A percentile compares a stretch with the other conserved stretches of the same genome.
These are phyloP conservation scores for Haplosporangium sp. DNA, from an alignment of 371 early-diverging fungal genomes.

Conservation along the genomic window DNA sequence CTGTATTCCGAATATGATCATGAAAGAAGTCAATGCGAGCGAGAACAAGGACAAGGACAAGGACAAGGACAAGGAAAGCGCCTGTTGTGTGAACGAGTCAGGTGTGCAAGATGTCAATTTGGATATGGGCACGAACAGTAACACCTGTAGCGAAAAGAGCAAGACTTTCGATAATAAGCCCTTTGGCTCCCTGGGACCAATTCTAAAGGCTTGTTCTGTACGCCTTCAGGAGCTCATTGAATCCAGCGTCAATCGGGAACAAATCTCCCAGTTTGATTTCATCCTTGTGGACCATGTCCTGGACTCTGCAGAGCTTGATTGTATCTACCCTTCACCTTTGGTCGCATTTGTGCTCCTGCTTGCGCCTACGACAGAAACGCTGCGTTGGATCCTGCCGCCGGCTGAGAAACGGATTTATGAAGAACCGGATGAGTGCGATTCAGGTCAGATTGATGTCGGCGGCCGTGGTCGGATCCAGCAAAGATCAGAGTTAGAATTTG, in stretches of 20 bases:
- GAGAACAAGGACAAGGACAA: no score
- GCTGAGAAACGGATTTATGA: slow-evolving; percentile 12
- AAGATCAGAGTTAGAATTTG: slow-evolving; percentile 17
- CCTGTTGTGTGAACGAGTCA: no score
- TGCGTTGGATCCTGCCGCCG: slow-evolving; percentile 45
- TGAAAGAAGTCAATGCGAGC: no score
- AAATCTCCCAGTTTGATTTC: slow-evolving; percentile 31
- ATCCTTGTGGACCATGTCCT: slow-evolving; percentile 49
- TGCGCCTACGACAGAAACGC: slow-evolving; percentile 39
- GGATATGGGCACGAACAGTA: no score
- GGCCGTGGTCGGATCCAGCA: slow-evolving; percentile 30
- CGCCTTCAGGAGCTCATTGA: no score
- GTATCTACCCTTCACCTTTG: slow-evolving; percentile 28
- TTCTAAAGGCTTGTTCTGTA: no score
- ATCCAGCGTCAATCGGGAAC: neutral
- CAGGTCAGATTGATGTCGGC: slow-evolving; percentile 24
- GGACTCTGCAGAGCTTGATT: slow-evolving; percentile 40
- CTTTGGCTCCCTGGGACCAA: no score
- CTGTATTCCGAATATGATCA: no score
- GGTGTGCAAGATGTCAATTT: no score
- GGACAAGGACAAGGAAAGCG: no score
- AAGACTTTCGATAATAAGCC: no score
- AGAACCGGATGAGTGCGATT: slow-evolving; percentile 21
- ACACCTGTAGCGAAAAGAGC: no score
- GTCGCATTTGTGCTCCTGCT: slow-evolving; percentile 43